A percentile compares a stretch with the other conserved stretches of the same genome.
Evolutionary conservation across 140 eudicot species (phyloP).

Genomic region (Ambrosia hybrid): DNA sequence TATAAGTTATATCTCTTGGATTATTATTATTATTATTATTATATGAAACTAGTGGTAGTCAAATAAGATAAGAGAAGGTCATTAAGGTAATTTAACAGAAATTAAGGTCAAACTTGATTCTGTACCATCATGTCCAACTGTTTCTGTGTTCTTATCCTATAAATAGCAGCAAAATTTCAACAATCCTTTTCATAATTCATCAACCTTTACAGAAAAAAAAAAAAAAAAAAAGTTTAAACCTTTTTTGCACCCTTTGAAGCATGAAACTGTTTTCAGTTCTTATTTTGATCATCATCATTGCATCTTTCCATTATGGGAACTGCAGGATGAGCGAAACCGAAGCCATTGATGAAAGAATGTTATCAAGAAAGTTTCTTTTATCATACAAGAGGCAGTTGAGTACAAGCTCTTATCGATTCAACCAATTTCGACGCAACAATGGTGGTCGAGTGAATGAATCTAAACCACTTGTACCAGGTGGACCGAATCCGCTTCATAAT

Average conservation of each 20-base stretch:
- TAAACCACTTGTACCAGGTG: conserved; percentile 48
- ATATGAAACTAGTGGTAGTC: conserved; percentile 30
- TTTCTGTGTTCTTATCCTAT: too few species aligned
- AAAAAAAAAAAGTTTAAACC: too few species aligned
- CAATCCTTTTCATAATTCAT: too few species aligned
- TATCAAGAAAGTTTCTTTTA: conserved; percentile 24
- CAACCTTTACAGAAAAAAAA: too few species aligned
- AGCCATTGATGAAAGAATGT: conserved; percentile 18
- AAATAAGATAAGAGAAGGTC: conserved; percentile 1
- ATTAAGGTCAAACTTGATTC: too few species aligned
- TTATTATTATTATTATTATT: neutral
- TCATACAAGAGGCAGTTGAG: neutral
- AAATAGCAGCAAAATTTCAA: too few species aligned
- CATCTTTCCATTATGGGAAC: conserved; percentile 26
- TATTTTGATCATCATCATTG: conserved; percentile 27
- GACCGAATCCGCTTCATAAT: conserved; percentile 80
- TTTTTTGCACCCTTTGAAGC: too few species aligned
- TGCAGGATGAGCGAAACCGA: conserved; percentile 15
- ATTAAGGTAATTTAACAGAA: too few species aligned
- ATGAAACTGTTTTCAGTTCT: conserved; percentile 22
- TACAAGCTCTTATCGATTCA: too few species aligned
- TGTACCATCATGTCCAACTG: too few species aligned
- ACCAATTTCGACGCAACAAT: too few species aligned
- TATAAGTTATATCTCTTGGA: too few species aligned
- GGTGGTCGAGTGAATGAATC: conserved; percentile 30